Evolutionary conservation across 495 filamentous ascomycete genomes (phyloP), one percentile per base, ranked within the genome.

Genomic region (Neurospora cerealis): DNA sequence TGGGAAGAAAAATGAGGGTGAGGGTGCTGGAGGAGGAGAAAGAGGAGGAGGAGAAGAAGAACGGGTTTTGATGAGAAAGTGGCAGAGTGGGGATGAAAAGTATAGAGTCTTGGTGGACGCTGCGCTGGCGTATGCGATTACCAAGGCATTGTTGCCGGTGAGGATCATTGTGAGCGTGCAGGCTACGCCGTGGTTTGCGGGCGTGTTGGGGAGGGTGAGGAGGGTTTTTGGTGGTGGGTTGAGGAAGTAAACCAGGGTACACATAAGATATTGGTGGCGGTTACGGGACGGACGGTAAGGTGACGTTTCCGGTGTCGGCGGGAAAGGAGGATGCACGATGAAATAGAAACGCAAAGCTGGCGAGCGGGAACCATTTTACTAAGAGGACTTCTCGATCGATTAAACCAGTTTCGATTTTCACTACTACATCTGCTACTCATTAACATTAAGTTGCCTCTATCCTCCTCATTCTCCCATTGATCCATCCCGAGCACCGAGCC

Each of bases 111-210:
- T 91, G 21, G 77, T 90, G 21, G 87, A 91, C 82, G 88, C 97
- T 70, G 95, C 92, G 19, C 91, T 95, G 42, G 96, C 96, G 24
- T 99, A 93, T 83, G 92, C 93, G 1, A 85, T 97, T 74, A 94
- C 92, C 24, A 99, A 99, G 81, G 89, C 91, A 24, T 77, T 97
- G 73, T 80, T 99, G 75, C 93, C 96, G 4, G 75, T 91, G 9
- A 85, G 96, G 75, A 86, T 99, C 73, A 86, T 88, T 9, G 78
- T 88, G 21, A 97, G 95, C 82, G 85, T 96, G 39, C 96, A 91
- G 93, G 91, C 88, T 17, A 97, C 96, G 71, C 96, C 96, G 54
- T 98, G 94, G 95, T 96, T 98, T 86, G 95, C 96, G 24, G 88
- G 90, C 69, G 81, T 86, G 34, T 82, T 91, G 24, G 81, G 28